Percentiles rank a stretch among this genome's conserved stretches.
phyloP scores from a whole-genome alignment of 2,329 filamentous ascomycete genomes.

The Alternaria ethzedia region DNA sequence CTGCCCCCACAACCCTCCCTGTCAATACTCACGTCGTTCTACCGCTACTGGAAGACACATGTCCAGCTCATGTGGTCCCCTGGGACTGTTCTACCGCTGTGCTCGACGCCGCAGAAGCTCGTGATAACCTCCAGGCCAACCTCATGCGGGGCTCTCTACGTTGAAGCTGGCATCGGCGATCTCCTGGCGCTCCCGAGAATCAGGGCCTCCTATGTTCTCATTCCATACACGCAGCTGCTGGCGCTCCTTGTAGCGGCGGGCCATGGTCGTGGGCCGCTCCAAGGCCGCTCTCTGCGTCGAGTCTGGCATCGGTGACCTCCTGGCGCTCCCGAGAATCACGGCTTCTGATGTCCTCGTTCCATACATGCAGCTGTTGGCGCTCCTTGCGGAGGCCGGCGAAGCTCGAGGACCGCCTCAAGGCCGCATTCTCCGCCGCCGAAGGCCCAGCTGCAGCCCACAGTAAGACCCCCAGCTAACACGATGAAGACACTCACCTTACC shows the following conservation, averaged over 20 bases:
- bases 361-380: neutral
- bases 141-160: neutral
- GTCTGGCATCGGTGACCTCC: neutral
- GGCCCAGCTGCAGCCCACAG: neutral
- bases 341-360: rapidly evolving
- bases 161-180: neutral
- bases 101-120: neutral
- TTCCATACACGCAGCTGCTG: neutral
- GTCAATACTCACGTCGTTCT: neutral
- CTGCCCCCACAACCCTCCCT: neutral
- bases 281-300: neutral
- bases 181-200: neutral
- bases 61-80: neutral
- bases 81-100: too few relatives aligned
- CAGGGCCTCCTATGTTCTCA: neutral
- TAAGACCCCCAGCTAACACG: neutral
- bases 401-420: neutral
- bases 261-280: neutral
- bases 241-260: neutral
- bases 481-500: neutral
- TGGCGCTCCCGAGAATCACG: neutral
- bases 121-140: neutral
- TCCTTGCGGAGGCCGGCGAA: neutral
- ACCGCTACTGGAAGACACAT: neutral
- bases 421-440: neutral